Conservation (phyloP, 108 stramenopile genomes). For the Heterococcus sp. region DNA sequence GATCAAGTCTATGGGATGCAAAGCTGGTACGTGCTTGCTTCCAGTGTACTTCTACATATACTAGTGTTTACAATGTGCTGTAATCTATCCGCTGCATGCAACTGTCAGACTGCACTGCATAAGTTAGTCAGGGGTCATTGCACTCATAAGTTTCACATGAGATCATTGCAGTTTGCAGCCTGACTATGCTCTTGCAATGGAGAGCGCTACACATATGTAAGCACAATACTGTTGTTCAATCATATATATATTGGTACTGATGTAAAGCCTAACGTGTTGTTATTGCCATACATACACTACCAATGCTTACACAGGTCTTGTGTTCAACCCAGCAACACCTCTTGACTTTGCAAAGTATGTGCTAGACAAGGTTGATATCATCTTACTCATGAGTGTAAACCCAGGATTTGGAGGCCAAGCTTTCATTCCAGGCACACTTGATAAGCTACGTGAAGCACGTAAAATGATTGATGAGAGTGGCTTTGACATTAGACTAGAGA, state of each 20-base stretch:
- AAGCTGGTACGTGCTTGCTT: slow-evolving; percentile 61
- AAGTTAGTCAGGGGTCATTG: too few species aligned
- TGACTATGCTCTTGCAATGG: too few species aligned
- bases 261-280: too few species aligned
- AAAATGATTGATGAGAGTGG: slow-evolving; percentile 91
- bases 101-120: too few species aligned
- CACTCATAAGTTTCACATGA: too few species aligned
- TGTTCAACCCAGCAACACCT: slow-evolving; percentile 93
- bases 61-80: too few species aligned
- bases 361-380: slow-evolving; percentile 95
- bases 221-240: too few species aligned
- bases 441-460: slow-evolving; percentile 90
- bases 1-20: slow-evolving; percentile 89
- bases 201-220: too few species aligned
- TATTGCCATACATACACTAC: neutral
- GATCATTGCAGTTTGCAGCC: too few species aligned
- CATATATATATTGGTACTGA: too few species aligned
- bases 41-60: too few species aligned
- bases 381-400: slow-evolving; percentile 95
- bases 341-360: slow-evolving; percentile 82
- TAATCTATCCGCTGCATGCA: too few species aligned
- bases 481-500: slow-evolving; percentile 88
- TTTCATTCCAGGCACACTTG: slow-evolving; percentile 83
- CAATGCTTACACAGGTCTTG: slow-evolving; percentile 74
- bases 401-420: slow-evolving; percentile 96